A percentile compares a stretch with the other conserved stretches of the same genome.
These are phyloP conservation scores for Xylaria flabelliformis DNA, from an alignment of 495 filamentous ascomycete species.

Conservation along the genomic window DNA sequence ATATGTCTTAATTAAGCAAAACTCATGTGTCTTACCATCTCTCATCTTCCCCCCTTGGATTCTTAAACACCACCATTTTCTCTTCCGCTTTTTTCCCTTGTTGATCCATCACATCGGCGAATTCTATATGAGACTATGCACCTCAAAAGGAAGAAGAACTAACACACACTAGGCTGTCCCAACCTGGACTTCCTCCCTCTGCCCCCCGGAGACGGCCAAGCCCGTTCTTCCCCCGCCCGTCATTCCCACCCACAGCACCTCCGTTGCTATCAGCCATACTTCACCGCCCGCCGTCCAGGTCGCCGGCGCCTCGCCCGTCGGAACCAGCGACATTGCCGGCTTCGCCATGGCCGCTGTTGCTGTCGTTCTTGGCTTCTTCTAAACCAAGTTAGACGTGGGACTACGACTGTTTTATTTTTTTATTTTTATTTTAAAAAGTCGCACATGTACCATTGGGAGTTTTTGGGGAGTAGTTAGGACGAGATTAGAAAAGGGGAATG, in stretches of 20 bases:
- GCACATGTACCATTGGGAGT: neutral
- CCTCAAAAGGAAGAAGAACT: neutral
- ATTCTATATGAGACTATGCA: neutral
- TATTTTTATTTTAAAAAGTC: neutral
- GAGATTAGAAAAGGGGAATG: neutral
- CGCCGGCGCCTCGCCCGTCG: slow-evolving; percentile 8
- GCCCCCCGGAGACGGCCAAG: neutral
- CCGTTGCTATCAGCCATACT: neutral
- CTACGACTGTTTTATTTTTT: neutral
- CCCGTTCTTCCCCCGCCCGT: neutral
- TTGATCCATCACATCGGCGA: neutral
- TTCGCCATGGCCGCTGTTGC: neutral
- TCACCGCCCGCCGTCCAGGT: slow-evolving; percentile 10
- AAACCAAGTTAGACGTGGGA: neutral
- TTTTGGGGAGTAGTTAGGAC: neutral
- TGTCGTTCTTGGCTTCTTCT: slow-evolving; percentile 9
- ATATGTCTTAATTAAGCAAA: neutral
- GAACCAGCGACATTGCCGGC: neutral
- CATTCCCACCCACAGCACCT: neutral
- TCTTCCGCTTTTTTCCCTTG: neutral
- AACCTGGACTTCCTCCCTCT: slow-evolving; percentile 21
- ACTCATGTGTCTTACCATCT: neutral
- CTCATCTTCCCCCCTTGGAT: neutral
- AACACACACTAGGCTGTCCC: slow-evolving; percentile 10
- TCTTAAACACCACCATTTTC: neutral